Evolutionary conservation across 1,284 basidiomycete genomes (phyloP).

Genomic region (Peniophora sp.): DNA sequence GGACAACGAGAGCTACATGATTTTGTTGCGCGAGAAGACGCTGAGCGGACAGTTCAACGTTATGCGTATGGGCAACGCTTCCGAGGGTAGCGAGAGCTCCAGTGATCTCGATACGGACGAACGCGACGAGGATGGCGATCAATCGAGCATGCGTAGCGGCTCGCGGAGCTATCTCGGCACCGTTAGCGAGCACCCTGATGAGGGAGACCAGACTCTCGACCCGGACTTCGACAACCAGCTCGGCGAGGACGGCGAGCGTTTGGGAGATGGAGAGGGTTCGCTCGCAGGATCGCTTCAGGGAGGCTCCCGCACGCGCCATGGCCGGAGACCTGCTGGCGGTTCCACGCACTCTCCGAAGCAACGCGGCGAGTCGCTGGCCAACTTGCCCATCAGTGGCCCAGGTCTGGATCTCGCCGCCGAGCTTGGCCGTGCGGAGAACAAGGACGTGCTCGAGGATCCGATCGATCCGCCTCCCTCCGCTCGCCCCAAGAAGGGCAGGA

Average conservation of each 20-base stretch:
- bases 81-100: slow-evolving; percentile 29
- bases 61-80: slow-evolving; percentile 49
- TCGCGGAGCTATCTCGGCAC: slow-evolving; percentile 30
- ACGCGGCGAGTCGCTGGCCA: slow-evolving; percentile 70
- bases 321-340: slow-evolving; percentile 43
- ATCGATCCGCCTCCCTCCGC: slow-evolving; percentile 40
- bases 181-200: slow-evolving; percentile 21
- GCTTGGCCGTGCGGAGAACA: slow-evolving; percentile 81
- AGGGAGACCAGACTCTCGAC: slow-evolving; percentile 35
- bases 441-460: slow-evolving; percentile 57
- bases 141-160: slow-evolving; percentile 38
- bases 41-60: slow-evolving; percentile 80
- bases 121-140: slow-evolving; percentile 42
- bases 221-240: slow-evolving; percentile 24
- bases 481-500: slow-evolving; percentile 50
- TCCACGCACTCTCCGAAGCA: slow-evolving; percentile 36
- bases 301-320: slow-evolving; percentile 24
- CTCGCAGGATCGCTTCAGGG: slow-evolving; percentile 10
- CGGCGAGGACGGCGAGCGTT: slow-evolving; percentile 17
- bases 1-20: slow-evolving; percentile 94
- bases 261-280: slow-evolving; percentile 15
- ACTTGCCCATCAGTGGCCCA: slow-evolving; percentile 76
- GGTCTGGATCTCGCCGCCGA: slow-evolving; percentile 87
- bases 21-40: slow-evolving; percentile 82
- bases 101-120: slow-evolving; percentile 45